Conservation (phyloP, 768 basidiomycete genomes). For the Mycena rosella region DNA sequence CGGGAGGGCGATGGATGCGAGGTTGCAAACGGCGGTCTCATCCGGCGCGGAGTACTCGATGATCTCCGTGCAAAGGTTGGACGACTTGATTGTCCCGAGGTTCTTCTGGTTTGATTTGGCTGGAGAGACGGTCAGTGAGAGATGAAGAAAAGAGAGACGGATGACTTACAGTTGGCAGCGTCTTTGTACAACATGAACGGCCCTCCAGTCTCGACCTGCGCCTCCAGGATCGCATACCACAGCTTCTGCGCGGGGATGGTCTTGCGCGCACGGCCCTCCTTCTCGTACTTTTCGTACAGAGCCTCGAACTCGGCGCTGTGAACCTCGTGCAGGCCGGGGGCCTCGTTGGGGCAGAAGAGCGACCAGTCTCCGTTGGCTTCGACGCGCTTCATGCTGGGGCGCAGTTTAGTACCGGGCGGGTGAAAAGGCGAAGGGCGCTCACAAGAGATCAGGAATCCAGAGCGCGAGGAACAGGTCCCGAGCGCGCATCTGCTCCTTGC, state of each 20-base stretch:
- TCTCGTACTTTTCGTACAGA: conserved; percentile 89
- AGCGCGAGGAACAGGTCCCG: conserved; percentile 98
- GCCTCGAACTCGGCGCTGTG: conserved; percentile 92
- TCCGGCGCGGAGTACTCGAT: conserved; percentile 88
- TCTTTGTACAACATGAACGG: conserved; percentile 99
- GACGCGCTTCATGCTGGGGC: conserved; percentile 92
- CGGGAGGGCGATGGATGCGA: conserved; percentile 84
- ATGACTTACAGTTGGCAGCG: conserved; percentile 83
- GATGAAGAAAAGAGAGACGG: background rate
- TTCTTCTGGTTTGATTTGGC: conserved; percentile 89
- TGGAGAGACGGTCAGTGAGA: conserved; percentile 40
- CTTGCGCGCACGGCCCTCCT: conserved; percentile 88
- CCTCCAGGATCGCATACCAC: conserved; percentile 97
- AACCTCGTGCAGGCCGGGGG: conserved; percentile 89
- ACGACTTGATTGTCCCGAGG: conserved; percentile 88
- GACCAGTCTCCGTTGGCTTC: conserved; percentile 94
- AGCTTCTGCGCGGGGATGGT: conserved; percentile 95
- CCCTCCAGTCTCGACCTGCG: conserved; percentile 97
- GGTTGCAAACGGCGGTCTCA: conserved; percentile 87
- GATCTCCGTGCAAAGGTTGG: conserved; percentile 89
- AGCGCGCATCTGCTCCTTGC: conserved; percentile 97
- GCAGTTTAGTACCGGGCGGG: background rate
- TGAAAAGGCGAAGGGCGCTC: conserved; percentile 43
- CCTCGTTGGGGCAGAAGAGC: conserved; percentile 98
- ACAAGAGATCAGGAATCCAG: conserved; percentile 99